A percentile compares a stretch with the other conserved stretches of the same genome.
These are phyloP conservation scores for Silene uniflora DNA, from an alignment of 148 eudicot species.

Conservation along the genomic window DNA sequence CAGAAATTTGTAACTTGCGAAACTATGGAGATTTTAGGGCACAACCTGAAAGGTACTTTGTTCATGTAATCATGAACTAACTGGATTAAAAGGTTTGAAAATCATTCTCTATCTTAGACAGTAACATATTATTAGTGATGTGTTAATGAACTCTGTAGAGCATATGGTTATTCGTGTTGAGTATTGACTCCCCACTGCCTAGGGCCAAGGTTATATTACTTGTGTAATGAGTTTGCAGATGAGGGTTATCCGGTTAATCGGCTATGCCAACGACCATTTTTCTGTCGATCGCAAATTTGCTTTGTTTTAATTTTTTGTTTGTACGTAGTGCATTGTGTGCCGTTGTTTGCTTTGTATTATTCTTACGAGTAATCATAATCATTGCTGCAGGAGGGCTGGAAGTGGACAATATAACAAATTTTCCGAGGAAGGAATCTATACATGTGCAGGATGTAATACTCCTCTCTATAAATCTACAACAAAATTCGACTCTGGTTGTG, in stretches of 20 bases:
- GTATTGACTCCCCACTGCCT: too few species aligned
- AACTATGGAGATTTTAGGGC: background rate
- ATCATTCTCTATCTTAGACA: too few species aligned
- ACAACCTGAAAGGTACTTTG: background rate
- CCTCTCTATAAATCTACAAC: constrained; percentile 92
- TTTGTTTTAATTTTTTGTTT: background rate
- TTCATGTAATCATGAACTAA: background rate
- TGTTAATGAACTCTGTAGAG: too few species aligned
- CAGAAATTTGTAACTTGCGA: too few species aligned
- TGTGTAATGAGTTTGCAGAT: background rate
- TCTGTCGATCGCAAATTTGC: background rate
- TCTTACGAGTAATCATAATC: background rate
- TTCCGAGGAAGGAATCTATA: constrained; percentile 62
- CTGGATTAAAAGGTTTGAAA: background rate
- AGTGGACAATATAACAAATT: constrained; percentile 72
- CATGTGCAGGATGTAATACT: constrained; percentile 82
- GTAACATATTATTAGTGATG: too few species aligned
- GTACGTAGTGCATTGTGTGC: background rate
- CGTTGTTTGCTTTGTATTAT: background rate
- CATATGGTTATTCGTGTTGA: too few species aligned
- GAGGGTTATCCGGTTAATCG: background rate
- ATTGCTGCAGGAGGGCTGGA: constrained; percentile 53
- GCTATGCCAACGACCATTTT: background rate
- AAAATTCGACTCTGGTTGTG: constrained; percentile 92
- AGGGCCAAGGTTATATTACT: too few species aligned